Conservation (phyloP, 768 basidiomycete genomes). For the Lanmaoa rubissima region DNA sequence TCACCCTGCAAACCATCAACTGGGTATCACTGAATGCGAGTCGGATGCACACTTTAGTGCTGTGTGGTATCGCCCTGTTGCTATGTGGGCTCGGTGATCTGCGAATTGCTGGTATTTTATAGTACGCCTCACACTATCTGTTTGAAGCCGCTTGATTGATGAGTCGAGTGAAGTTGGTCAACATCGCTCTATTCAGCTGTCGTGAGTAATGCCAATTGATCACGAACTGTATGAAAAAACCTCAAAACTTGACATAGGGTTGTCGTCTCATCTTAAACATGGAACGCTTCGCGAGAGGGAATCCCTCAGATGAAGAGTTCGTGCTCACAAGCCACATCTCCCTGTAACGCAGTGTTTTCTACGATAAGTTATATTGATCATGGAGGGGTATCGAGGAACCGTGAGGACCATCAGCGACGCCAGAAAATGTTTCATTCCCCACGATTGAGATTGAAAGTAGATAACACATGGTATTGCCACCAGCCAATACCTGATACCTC, state of each 20-base stretch:
- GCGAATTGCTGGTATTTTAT: background rate
- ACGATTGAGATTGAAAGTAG: too few relatives aligned
- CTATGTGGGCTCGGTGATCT: background rate
- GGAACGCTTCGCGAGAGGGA: conserved; percentile 13
- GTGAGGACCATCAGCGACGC: too few relatives aligned
- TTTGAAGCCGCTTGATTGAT: background rate
- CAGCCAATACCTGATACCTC: too few relatives aligned
- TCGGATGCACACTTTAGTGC: background rate
- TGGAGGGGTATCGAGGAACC: background rate
- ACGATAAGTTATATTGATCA: background rate
- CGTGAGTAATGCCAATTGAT: conserved; percentile 12
- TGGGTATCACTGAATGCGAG: background rate
- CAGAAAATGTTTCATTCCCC: background rate
- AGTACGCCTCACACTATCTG: conserved; percentile 1
- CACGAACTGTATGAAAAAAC: too few relatives aligned
- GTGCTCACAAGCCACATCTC: conserved; percentile 8
- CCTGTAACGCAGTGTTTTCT: background rate
- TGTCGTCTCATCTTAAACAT: conserved; percentile 26
- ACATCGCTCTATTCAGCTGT: conserved; percentile 10
- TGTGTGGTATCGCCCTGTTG: background rate
- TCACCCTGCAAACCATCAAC: background rate
- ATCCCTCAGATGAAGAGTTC: conserved; percentile 3
- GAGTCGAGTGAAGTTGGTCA: conserved; percentile 12
- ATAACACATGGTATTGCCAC: too few relatives aligned
- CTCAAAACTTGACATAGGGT: conserved; percentile 10